phyloP scores from a whole-genome alignment of 495 filamentous ascomycete species.

The Penicillium malachiteum region DNA sequence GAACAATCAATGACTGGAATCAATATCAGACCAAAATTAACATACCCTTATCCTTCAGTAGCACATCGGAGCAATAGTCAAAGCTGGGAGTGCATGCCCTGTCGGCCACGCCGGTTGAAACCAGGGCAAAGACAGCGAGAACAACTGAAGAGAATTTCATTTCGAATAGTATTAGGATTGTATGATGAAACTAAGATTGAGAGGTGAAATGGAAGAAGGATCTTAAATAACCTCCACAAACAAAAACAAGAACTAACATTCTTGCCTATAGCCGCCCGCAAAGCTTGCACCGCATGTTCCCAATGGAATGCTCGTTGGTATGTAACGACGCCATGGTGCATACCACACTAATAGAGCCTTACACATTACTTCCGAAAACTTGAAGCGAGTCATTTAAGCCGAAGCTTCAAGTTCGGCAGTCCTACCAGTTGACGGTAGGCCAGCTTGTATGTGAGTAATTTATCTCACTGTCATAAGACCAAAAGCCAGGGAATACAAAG shows the following conservation, averaged over 20 bases:
- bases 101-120: slow-evolving; percentile 26
- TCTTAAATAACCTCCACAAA: too few relatives aligned
- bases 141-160: slow-evolving; percentile 33
- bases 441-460: not conserved
- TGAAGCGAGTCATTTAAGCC: not conserved
- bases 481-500: too few relatives aligned
- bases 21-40: not conserved
- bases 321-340: slow-evolving; percentile 20
- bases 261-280: slow-evolving; percentile 2
- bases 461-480: too few relatives aligned
- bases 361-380: not conserved
- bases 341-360: not conserved
- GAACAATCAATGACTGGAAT: not conserved
- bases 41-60: slow-evolving; percentile 36
- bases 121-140: slow-evolving; percentile 24
- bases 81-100: slow-evolving; percentile 43
- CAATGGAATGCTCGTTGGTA: slow-evolving; percentile 23
- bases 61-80: slow-evolving; percentile 37
- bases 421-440: too few relatives aligned
- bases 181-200: too few relatives aligned
- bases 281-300: slow-evolving; percentile 15
- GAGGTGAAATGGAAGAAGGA: too few relatives aligned
- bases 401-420: too few relatives aligned
- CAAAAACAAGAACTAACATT: not conserved
- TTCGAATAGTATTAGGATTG: slow-evolving; percentile 1